These are phyloP conservation scores for Leccinum pellstonianum DNA, from an alignment of 768 basidiomycete genomes.

Conservation along the genomic window DNA sequence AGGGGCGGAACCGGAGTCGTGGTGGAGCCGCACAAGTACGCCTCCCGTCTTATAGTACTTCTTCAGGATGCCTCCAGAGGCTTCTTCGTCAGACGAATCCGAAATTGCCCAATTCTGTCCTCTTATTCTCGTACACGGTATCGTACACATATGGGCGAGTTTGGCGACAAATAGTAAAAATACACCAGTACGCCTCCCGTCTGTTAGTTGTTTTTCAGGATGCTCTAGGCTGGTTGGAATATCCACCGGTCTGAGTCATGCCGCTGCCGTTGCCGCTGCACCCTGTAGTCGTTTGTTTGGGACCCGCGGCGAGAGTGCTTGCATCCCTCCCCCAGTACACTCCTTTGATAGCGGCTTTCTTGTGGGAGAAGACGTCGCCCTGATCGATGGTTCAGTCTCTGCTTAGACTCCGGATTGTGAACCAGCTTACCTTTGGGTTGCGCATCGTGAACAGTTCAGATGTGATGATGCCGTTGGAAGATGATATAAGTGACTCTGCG, in stretches of 20 bases:
- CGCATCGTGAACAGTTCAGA: slow-evolving; percentile 9
- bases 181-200: slow-evolving; percentile 5
- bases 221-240: too few species aligned
- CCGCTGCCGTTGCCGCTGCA: not conserved
- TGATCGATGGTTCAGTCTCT: slow-evolving; percentile 7
- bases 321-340: slow-evolving; percentile 8
- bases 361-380: not conserved
- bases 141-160: not conserved
- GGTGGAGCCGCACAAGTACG: not conserved
- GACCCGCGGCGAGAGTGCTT: not conserved
- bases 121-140: slow-evolving; percentile 2
- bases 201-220: not conserved
- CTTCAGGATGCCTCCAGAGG: too few species aligned
- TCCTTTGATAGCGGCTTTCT: slow-evolving; percentile 9
- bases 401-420: not conserved
- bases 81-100: not conserved
- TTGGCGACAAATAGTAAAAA: not conserved
- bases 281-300: not conserved
- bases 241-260: too few species aligned
- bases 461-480: not conserved
- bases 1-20: not conserved
- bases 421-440: slow-evolving; percentile 6
- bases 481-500: not conserved
- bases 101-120: not conserved
- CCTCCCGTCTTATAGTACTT: too few species aligned